Base-by-base conservation (phyloP, 768 basidiomycete genomes). In the Suillus brevipes region DNA sequence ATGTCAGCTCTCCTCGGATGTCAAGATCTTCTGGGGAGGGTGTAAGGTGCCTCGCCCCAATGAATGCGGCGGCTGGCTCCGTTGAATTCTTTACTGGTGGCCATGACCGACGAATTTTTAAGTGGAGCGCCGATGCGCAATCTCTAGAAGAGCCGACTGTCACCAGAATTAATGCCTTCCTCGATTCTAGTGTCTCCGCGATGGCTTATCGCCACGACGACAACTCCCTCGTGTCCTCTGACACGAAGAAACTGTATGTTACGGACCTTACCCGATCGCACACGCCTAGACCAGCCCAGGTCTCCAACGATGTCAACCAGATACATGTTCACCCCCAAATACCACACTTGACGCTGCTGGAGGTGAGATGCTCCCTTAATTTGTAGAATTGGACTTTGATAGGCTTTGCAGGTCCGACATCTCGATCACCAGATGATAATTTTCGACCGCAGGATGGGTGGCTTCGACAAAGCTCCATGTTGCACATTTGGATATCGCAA, bases 41-140 rank as follows among this genome's bases (percentile, higher is more conserved):
- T 56, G 75, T 85, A 37, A 81, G 74, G 62, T 79, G 81, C 72
- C 79, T 85, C 67, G 78, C 81, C 64, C 73, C 80, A 50, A 73
- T 78, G 63, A 74, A 70, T 64, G 70, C 71, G 50, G 62, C 73
- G 57, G 65, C 62, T 65, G 73, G 70, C 67, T 68, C 71, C 64
- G 64, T 75, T 70, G 74, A 70, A 69, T 85, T 86, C 72, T 77
- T 85, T 63, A 80, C 83, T 42, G 84, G 83, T 61, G 83, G 82
- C 36, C 76, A 80, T 68, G 83, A 85, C 73, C 80, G 81, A 70
- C 71, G 70, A 53, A 72, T 83, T 47, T 74, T 78, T 66, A 68
- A 80, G 60, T 84, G 84, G 82, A 76, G 71, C 53, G 67, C 74
- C 40, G 66, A 64, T 52, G 65, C 67, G 59, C 65, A 67, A 66